Percentiles rank a stretch among this genome's conserved stretches.
Conservation (phyloP, 2,329 filamentous ascomycete species). For the Metarhizium brunneum region DNA sequence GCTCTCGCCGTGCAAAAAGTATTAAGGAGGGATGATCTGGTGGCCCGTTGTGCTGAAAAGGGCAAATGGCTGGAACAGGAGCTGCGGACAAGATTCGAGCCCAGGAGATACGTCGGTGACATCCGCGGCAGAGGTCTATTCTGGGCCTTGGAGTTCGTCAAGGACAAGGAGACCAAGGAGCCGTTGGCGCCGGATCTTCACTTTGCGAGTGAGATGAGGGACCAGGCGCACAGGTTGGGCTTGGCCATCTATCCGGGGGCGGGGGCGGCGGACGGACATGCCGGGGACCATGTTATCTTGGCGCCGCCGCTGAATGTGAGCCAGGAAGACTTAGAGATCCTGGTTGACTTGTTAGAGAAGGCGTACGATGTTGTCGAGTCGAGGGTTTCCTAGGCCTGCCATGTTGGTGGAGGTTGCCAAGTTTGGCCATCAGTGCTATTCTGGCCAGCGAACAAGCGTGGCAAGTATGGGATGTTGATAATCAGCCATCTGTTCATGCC, state of each 20-base stretch:
- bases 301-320: slow-evolving; percentile 61
- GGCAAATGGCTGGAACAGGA: slow-evolving; percentile 37
- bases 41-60: slow-evolving; percentile 47
- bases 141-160: slow-evolving; percentile 37
- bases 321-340: slow-evolving; percentile 11
- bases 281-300: slow-evolving; percentile 63
- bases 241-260: slow-evolving; percentile 51
- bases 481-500: too few relatives aligned
- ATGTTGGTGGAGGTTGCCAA: neutral
- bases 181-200: slow-evolving; percentile 21
- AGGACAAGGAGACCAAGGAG: slow-evolving; percentile 21
- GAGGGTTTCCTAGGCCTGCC: neutral
- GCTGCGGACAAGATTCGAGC: slow-evolving; percentile 31
- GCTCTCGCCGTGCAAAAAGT: slow-evolving; percentile 54
- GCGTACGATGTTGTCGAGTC: slow-evolving; percentile 7
- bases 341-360: slow-evolving; percentile 7
- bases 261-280: slow-evolving; percentile 49
- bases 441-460: too few relatives aligned
- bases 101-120: slow-evolving; percentile 45
- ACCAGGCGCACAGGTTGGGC: slow-evolving; percentile 20
- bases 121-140: slow-evolving; percentile 50
- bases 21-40: slow-evolving; percentile 44
- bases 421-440: too few relatives aligned
- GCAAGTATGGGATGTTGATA: too few relatives aligned
- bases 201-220: slow-evolving; percentile 20